Percentiles rank a stretch among this genome's conserved stretches.
Evolutionary conservation across 2,329 filamentous ascomycete genomes (phyloP).

Genomic region (Penicillium sp.): DNA sequence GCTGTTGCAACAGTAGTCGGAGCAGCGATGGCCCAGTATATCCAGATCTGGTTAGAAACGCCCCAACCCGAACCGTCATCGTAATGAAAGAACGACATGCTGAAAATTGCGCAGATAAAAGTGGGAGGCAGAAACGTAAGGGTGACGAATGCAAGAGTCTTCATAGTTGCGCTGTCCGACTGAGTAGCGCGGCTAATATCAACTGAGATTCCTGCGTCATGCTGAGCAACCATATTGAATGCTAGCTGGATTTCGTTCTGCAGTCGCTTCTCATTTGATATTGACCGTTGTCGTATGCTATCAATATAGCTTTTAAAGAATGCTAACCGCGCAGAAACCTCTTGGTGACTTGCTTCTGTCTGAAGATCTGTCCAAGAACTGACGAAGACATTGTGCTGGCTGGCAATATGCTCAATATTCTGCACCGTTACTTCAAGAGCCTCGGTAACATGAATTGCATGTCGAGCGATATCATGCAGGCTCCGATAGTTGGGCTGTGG

Average conservation of each 20-base stretch:
- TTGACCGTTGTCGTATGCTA: constrained; percentile 24
- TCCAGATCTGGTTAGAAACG: constrained; percentile 26
- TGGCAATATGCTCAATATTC: constrained; percentile 21
- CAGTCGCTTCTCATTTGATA: constrained; percentile 28
- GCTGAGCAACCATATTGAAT: constrained; percentile 31
- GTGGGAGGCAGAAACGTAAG: constrained; percentile 50
- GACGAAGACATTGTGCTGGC: constrained; percentile 12
- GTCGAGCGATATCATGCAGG: constrained; percentile 29
- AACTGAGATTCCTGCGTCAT: constrained; percentile 20
- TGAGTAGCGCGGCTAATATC: constrained; percentile 26
- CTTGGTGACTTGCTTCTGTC: constrained; percentile 1
- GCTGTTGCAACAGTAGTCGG: constrained; percentile 20
- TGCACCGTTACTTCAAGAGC: constrained; percentile 25
- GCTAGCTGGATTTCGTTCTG: constrained; percentile 31
- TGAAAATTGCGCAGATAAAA: constrained; percentile 42
- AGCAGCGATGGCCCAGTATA: constrained; percentile 29
- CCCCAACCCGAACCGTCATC: constrained; percentile 15
- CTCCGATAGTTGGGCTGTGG: constrained; percentile 20
- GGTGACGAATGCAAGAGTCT: constrained; percentile 48
- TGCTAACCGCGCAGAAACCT: constrained; percentile 19
- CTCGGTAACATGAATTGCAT: constrained; percentile 32
- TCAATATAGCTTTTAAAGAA: constrained; percentile 20
- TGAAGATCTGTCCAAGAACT: neutral
- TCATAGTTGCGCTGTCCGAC: constrained; percentile 50
- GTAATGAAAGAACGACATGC: constrained; percentile 32